Conservation (phyloP, 2,329 filamentous ascomycete genomes). For the Chaetothyriales sp. region DNA sequence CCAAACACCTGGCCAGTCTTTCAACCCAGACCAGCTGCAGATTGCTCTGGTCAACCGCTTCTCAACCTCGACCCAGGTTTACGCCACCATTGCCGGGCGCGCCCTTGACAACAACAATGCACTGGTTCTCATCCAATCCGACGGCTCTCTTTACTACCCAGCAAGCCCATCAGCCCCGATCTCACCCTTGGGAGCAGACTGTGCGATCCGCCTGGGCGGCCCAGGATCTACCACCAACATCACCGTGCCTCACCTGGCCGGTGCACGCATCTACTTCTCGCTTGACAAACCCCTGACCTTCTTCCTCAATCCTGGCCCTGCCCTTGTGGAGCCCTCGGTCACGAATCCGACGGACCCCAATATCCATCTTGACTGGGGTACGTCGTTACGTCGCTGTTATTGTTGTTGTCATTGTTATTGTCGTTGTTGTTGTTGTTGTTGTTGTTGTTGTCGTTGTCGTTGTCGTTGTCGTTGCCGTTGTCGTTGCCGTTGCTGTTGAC, state of each 20-base stretch:
- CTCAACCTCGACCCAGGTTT: slow-evolving; percentile 39
- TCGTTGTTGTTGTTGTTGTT: no score
- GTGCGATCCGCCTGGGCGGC: slow-evolving; percentile 48
- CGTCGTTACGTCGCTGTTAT: no score
- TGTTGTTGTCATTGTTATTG: no score
- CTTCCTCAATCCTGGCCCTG: slow-evolving; percentile 54
- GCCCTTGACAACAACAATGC: slow-evolving; percentile 45
- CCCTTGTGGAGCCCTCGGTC: slow-evolving; percentile 58
- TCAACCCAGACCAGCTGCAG: slow-evolving; percentile 33
- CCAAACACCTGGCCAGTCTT: not conserved
- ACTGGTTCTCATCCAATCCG: slow-evolving; percentile 47
- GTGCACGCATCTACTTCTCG: slow-evolving; percentile 58
- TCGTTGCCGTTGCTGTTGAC: no score
- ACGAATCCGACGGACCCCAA: slow-evolving; percentile 51
- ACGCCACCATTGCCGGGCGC: slow-evolving; percentile 56
- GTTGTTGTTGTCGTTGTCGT: no score
- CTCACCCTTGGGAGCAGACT: slow-evolving; percentile 39
- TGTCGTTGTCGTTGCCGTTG: no score
- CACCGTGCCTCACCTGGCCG: slow-evolving; percentile 54
- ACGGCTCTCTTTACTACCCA: slow-evolving; percentile 53
- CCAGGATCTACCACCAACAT: slow-evolving; percentile 45
- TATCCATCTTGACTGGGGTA: slow-evolving; percentile 43
- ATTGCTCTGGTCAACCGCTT: slow-evolving; percentile 54
- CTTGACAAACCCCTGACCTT: slow-evolving; percentile 48
- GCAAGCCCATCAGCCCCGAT: slow-evolving; percentile 37